Percentiles rank a stretch among this genome's conserved stretches.
Evolutionary conservation across 129 eudicot genomes (phyloP).

Genomic region (Scalesia atractyloides): DNA sequence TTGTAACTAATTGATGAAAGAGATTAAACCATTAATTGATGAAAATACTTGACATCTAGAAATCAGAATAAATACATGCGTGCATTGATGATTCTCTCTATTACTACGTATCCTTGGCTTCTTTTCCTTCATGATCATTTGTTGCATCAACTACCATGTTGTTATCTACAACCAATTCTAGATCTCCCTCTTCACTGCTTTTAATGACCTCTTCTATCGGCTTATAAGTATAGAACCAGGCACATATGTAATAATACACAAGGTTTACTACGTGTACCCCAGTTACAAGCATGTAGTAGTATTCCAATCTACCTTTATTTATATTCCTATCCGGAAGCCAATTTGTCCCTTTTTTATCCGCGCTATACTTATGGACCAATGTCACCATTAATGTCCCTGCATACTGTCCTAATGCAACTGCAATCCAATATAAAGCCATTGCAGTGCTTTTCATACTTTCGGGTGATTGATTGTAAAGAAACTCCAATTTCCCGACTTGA

Average conservation of each 20-base stretch:
- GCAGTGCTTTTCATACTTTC: constrained; percentile 90
- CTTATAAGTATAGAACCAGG: constrained; percentile 49
- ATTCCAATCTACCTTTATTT: constrained; percentile 60
- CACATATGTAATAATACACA: constrained; percentile 50
- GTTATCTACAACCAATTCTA: constrained; percentile 40
- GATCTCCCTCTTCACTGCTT: constrained; percentile 30
- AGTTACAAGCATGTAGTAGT: constrained; percentile 60
- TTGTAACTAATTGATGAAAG: neutral
- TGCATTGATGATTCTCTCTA: neutral
- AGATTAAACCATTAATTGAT: neutral
- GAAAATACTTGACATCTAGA: neutral
- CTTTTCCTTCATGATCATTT: neutral
- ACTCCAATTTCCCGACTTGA: constrained; percentile 67
- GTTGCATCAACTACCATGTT: constrained; percentile 2
- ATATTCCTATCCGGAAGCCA: constrained; percentile 83
- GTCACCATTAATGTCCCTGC: constrained; percentile 65
- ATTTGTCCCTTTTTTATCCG: constrained; percentile 36
- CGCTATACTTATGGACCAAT: constrained; percentile 54
- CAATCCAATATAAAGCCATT: constrained; percentile 54
- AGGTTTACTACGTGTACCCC: constrained; percentile 50
- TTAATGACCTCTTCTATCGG: constrained; percentile 39
- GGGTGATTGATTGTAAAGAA: constrained; percentile 75
- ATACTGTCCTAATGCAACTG: constrained; percentile 57
- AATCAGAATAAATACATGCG: neutral
- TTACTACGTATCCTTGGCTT: constrained; percentile 1